These are phyloP conservation scores for Myxozyma neotropica DNA, from an alignment of 805 yeast genomes.

Conservation along the genomic window DNA sequence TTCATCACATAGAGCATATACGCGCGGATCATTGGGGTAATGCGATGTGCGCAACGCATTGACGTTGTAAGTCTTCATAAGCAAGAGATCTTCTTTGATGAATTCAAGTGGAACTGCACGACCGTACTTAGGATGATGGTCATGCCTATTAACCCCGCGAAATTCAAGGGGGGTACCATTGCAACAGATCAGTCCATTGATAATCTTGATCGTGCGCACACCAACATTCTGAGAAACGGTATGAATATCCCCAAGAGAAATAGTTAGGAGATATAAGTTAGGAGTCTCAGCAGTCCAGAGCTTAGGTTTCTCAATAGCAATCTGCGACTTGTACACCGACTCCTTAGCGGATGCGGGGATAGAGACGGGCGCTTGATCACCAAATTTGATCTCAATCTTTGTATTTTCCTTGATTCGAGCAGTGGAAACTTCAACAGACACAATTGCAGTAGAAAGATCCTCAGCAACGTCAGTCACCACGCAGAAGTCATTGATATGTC, in stretches of 20 bases:
- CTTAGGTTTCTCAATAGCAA: constrained; percentile 34
- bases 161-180: constrained; percentile 42
- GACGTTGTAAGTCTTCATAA: constrained; percentile 45
- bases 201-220: constrained; percentile 41
- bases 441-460: neutral
- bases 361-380: neutral
- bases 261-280: constrained; percentile 37
- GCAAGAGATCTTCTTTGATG: constrained; percentile 40
- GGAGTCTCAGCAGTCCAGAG: constrained; percentile 47
- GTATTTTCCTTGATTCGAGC: constrained; percentile 3
- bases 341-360: neutral
- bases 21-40: constrained; percentile 45
- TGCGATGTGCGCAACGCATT: constrained; percentile 47
- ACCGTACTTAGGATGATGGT: constrained; percentile 44
- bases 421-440: constrained; percentile 6
- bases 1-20: constrained; percentile 42
- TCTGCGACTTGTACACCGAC: neutral
- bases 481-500: constrained; percentile 41
- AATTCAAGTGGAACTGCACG: constrained; percentile 45
- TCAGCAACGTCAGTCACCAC: constrained; percentile 37
- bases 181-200: constrained; percentile 39
- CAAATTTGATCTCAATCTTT: constrained; percentile 1
- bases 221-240: constrained; percentile 39
- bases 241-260: constrained; percentile 33
- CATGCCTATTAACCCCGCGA: constrained; percentile 46